A percentile compares a stretch with the other conserved stretches of the same genome.
These are phyloP conservation scores for Aschersonia sp. DNA, from an alignment of 2,329 filamentous ascomycete species.

Conservation along the genomic window DNA sequence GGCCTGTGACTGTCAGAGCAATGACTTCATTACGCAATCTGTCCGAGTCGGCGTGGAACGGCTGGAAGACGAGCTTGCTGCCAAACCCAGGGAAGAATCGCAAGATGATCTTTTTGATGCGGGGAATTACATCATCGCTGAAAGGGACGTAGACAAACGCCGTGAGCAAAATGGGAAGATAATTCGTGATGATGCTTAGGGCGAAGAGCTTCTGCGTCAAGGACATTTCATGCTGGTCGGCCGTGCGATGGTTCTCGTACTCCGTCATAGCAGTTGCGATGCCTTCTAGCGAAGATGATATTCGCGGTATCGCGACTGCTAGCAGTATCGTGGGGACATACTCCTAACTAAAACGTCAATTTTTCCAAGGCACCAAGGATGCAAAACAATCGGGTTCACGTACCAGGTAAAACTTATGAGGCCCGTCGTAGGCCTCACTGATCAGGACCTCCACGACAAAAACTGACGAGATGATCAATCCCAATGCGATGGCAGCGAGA, in stretches of 20 bases:
- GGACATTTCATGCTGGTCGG: constrained; percentile 52
- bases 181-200: constrained; percentile 69
- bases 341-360: constrained; percentile 27
- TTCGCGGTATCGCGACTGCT: constrained; percentile 50
- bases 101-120: constrained; percentile 45
- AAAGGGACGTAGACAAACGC: constrained; percentile 72
- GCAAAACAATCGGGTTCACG: constrained; percentile 9
- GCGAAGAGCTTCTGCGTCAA: constrained; percentile 63
- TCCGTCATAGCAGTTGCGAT: constrained; percentile 50
- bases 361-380: no score
- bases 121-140: constrained; percentile 50
- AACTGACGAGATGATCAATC: constrained; percentile 50
- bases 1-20: constrained; percentile 59
- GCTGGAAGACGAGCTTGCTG: constrained; percentile 33
- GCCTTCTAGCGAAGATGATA: constrained; percentile 46
- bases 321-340: constrained; percentile 60
- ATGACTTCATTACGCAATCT: constrained; percentile 59
- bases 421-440: constrained; percentile 58
- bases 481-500: constrained; percentile 42
- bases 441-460: constrained; percentile 66
- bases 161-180: constrained; percentile 60
- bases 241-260: constrained; percentile 64
- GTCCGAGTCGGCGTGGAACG: constrained; percentile 51
- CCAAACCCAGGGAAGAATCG: constrained; percentile 29
- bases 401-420: constrained; percentile 50